Base-by-base conservation (phyloP, 1,284 basidiomycete species). In the Tilletia indica region DNA sequence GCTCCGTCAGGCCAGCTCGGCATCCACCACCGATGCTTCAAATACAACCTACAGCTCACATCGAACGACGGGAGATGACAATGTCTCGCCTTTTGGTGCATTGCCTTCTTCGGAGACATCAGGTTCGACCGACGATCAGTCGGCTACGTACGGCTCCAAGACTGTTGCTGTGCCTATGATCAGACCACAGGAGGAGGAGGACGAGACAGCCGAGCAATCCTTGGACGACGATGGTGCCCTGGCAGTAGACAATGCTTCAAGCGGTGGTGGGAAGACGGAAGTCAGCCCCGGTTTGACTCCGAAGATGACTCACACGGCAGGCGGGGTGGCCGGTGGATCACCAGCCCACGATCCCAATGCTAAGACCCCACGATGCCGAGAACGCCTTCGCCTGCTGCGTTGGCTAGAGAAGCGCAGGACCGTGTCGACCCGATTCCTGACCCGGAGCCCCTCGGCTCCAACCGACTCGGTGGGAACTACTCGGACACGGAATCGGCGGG, bases 311-410 rank as follows among this genome's bases (percentile, higher is more conserved):
- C 16, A 34, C 8, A 63, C 58, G 12, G 21, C 58, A 54, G n/a
- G 51, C 36, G 14, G 9, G 36, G 58, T 19, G 21, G 8, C 8
- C 25, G 58, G 25, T 8, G 58, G 36, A 25, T 16, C 25, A 14
- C 31, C 58, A 4, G 25, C 58, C 9, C 14, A 25, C 12, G 58
- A 36, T 19, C 34, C 58, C n/a, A 21, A 63, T 36, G 16, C 58
- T 31, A 63, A 63, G 25, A 63, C 58, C 6, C 58, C 58, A 63
- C 58, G n/a, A 63, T 63, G 58, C 21, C 21, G 25, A 25, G 58
- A 11, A 63, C 34, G 25, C 58, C 58, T 21, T 63, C 58, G 5
- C 58, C 58, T 9, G 31, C 12, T 36, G 58, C 58, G 2, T 31
- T 63, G 25, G 58, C 16, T n/a, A 25, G 58, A 38, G 58, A 63